Evolutionary conservation across 2,329 filamentous ascomycete species (phyloP).

Genomic region (Dactylonectria estremocensis): DNA sequence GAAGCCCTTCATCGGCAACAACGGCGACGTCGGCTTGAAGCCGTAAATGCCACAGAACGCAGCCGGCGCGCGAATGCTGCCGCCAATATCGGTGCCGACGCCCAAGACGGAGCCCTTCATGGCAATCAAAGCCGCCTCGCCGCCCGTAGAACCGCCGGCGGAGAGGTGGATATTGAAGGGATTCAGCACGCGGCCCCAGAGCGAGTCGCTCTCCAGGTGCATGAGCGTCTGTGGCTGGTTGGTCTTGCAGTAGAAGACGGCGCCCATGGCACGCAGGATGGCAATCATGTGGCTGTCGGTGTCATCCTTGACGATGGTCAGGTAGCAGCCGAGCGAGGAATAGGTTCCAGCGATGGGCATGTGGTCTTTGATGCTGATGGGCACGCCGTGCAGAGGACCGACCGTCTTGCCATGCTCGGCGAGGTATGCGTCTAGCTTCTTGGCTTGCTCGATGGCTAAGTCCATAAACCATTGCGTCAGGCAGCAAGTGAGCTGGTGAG

Average conservation of each 20-base stretch:
- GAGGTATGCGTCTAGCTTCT: conserved; percentile 59
- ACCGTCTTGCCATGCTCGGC: conserved; percentile 50
- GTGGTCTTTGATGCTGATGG: conserved; percentile 61
- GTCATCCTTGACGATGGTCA: conserved; percentile 64
- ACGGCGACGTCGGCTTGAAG: conserved; percentile 41
- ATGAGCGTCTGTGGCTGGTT: conserved; percentile 73
- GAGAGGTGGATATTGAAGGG: conserved; percentile 72
- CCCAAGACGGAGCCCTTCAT: conserved; percentile 57
- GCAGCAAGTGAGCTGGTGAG: conserved; percentile 70
- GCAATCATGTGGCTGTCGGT: conserved; percentile 71
- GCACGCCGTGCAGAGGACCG: conserved; percentile 45
- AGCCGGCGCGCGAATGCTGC: conserved; percentile 51
- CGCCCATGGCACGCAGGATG: conserved; percentile 71
- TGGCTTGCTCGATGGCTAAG: conserved; percentile 60
- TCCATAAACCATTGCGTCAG: conserved; percentile 68
- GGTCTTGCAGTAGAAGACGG: conserved; percentile 63
- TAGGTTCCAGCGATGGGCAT: conserved; percentile 69
- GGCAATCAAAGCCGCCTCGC: conserved; percentile 59
- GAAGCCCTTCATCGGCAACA: conserved; percentile 48
- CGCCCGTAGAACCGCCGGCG: conserved; percentile 75
- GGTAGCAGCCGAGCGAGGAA: conserved; percentile 66
- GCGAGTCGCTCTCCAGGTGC: conserved; percentile 70
- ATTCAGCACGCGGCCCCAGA: conserved; percentile 73
- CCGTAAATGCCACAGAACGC: conserved; percentile 50
- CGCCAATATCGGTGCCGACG: conserved; percentile 58